Evolutionary conservation across 805 yeast species (phyloP), one percentile per base, ranked within the genome.

Genomic region (Metschnikowia gelsemii): DNA sequence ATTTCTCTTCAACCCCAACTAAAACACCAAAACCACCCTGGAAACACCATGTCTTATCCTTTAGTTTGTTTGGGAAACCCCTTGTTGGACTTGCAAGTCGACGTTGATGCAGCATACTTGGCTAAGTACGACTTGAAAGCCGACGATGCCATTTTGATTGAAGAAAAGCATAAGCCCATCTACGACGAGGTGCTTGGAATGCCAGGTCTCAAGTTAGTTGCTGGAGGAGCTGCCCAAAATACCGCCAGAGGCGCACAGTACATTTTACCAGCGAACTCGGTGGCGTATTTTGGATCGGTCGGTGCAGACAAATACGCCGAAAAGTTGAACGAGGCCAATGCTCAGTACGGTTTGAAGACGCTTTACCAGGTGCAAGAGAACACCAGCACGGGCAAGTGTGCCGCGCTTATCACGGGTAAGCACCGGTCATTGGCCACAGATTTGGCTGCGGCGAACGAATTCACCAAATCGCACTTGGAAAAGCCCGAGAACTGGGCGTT

Each of bases 181-280:
- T 93, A 74, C 66, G 83, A 78, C 45, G 98, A 93, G 66, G 77
- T 87, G 52, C 69, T 88, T 41, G 64, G 72, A 26, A 70, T 70
- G 62, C 71, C 75, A 26, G 78, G 75, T 45, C 80, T 87, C 49
- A 78, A 80, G 57, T 68, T 81, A 47, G 79, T 91, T 54, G 99
- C 99, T 48, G 99, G 99, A 56, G 99, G 99, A 64, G 99, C 99
- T 58, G 99, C 97, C 47, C 99, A 93, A 73, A 93, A 93, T 75
- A 80, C 98, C 51, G 97, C 98, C 44, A 82, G 99, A 71, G 99
- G 96, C 61, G 98, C 98, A 37, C 97, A 91, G 62, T 91, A 87
- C 70, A 67, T 88, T 42, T 76, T 93, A 38, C 96, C 97, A 46
- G 66, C 72, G 34, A 66, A 80, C 55, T 80, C 91, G 23, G 98